phyloP scores from a whole-genome alignment of 2,329 filamentous ascomycete species.

The Pseudogymnoascus verrucosus region DNA sequence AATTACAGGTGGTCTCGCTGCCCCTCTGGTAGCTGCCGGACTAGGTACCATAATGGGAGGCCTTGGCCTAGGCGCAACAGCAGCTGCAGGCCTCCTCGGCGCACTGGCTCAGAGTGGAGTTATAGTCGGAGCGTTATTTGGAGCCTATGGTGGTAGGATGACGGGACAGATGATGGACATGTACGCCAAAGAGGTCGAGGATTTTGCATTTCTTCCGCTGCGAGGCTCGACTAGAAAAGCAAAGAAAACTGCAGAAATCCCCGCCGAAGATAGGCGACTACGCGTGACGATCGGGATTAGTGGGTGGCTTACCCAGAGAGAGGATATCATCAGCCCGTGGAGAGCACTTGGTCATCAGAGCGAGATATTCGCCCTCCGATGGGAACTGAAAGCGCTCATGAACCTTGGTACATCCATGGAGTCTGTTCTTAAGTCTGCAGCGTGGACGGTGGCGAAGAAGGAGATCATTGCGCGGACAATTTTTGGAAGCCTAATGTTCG shows the following conservation, averaged over 20 bases:
- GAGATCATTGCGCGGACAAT: conserved; percentile 56
- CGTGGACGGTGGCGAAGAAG: conserved; percentile 67
- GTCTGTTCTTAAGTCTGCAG: conserved; percentile 66
- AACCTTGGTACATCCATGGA: conserved; percentile 73
- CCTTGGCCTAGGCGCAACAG: conserved; percentile 63
- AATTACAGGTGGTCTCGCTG: conserved; percentile 66
- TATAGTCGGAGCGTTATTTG: conserved; percentile 77
- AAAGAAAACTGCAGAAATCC: conserved; percentile 36
- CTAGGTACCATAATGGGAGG: conserved; percentile 74
- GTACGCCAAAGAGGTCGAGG: conserved; percentile 78
- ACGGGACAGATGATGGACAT: conserved; percentile 79
- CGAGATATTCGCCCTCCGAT: conserved; percentile 77
- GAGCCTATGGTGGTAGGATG: conserved; percentile 81
- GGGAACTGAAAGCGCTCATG: conserved; percentile 69
- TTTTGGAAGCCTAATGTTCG: conserved; percentile 58
- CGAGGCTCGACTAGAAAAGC: conserved; percentile 40
- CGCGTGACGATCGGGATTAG: conserved; percentile 76
- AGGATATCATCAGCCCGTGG: conserved; percentile 74
- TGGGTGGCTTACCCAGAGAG: conserved; percentile 68
- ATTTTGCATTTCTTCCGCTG: conserved; percentile 79
- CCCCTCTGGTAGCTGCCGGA: conserved; percentile 68
- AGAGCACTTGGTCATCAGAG: conserved; percentile 60
- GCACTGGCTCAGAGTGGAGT: conserved; percentile 71
- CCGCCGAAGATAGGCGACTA: conserved; percentile 56
- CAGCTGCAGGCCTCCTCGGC: conserved; percentile 72